Base-by-base conservation (phyloP, 2,329 filamentous ascomycete species). In the Apiospora marii region DNA sequence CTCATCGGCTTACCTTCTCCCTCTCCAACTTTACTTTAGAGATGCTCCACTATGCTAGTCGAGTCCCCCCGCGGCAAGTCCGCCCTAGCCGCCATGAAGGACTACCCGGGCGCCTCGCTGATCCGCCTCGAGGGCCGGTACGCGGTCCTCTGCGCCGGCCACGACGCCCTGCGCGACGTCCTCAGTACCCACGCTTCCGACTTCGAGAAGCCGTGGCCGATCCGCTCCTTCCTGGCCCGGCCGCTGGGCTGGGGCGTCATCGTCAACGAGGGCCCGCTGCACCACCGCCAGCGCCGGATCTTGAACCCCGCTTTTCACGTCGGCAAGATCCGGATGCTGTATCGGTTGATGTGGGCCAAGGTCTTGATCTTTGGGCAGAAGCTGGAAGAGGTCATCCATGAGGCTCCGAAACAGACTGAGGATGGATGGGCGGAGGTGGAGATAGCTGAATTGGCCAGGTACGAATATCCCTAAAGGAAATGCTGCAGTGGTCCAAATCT, bases 261-360 rank as follows among this genome's bases (percentile, higher is more conserved):
- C 49, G 85, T 98, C 13, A 93, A 94, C 1, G 95, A 98, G 82
- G 95, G 95, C n/a, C 93, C 96, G 16, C 93, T 95, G 78, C 93
- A 95, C 83, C 30, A 61, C 53, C 53, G 53, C 53, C 53, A 61
- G 53, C 89, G 95, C 68, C 95, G 93, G 80, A 91, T 92, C 73
- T 88, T 97, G n/a, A 90, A 92, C 84, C 94, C 94, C 0, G 93
- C 94, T 27, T 61, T 61, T 12, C 53, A 61, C 8, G 8, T 61
- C 16, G 53, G 53, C 16, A 61, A 61, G 30, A 61, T 61, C 6
- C 53, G 53, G 6, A 61, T 61, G 53, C 16, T 61, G 6, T 61
- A 61, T 30, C 30, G 53, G 1, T 4, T 61, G 43, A 68, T 43
- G 64, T 68, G 64, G 43, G 10, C 43, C 0, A 46, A 43, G 5